phyloP scores from a whole-genome alignment of 2,329 filamentous ascomycete species.

The Diaporthe nobilis region DNA sequence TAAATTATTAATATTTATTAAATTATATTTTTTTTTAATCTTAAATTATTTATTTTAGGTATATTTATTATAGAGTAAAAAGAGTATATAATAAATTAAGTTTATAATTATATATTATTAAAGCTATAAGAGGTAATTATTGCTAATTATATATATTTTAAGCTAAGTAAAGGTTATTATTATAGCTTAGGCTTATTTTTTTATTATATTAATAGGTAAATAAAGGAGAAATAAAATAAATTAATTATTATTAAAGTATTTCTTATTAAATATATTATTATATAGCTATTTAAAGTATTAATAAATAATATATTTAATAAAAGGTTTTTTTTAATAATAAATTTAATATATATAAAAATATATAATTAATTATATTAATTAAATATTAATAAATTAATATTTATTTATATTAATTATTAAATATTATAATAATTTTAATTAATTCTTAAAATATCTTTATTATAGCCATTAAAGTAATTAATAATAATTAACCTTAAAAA shows the following conservation, averaged over 20 bases:
- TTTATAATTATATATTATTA: background rate
- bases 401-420: background rate
- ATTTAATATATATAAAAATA: background rate
- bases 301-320: background rate
- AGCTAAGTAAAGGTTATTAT: background rate
- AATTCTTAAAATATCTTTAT: background rate
- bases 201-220: background rate
- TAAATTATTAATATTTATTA: background rate
- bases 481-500: background rate
- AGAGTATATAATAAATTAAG: background rate
- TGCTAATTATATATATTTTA: background rate
- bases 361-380: background rate
- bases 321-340: background rate
- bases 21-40: background rate
- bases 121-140: background rate
- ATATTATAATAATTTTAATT: background rate
- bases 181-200: background rate
- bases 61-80: background rate
- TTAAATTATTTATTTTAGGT: background rate
- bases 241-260: background rate
- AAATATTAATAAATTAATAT: constrained; percentile 5
- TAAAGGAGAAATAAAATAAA: background rate
- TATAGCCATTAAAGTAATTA: background rate
- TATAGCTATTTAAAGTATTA: background rate
- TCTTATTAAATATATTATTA: background rate